These are phyloP conservation scores for Firmiana major DNA, from an alignment of 345 rosid species.

Conservation along the genomic window DNA sequence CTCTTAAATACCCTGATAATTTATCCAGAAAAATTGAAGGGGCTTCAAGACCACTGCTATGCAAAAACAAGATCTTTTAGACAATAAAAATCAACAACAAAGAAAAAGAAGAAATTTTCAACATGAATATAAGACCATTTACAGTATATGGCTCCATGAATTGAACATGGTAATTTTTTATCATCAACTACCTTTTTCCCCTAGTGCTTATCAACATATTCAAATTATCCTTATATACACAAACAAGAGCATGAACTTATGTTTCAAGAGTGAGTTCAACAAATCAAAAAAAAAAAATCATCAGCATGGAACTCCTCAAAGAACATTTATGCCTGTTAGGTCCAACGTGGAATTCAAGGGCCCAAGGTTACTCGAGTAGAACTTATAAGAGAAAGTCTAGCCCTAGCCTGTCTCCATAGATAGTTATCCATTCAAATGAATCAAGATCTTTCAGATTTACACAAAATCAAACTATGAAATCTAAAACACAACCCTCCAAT, in stretches of 20 bases:
- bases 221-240: background rate
- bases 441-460: background rate
- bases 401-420: background rate
- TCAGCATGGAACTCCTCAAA: background rate
- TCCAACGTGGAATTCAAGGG: background rate
- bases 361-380: background rate
- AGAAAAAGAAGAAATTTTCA: background rate
- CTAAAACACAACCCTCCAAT: background rate
- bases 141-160: background rate
- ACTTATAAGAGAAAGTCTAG: background rate
- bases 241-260: background rate
- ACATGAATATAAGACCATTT: background rate
- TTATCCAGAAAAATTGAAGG: background rate
- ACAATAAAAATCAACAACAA: background rate
- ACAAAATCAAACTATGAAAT: background rate
- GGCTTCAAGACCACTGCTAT: background rate
- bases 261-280: background rate
- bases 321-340: background rate
- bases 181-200: background rate
- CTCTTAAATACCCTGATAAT: background rate
- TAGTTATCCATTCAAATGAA: background rate
- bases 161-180: background rate
- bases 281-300: background rate
- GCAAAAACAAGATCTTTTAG: background rate
- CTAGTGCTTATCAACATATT: background rate